phyloP scores from a whole-genome alignment of 371 early-diverging fungal genomes.

The Mucor plumbeus region DNA sequence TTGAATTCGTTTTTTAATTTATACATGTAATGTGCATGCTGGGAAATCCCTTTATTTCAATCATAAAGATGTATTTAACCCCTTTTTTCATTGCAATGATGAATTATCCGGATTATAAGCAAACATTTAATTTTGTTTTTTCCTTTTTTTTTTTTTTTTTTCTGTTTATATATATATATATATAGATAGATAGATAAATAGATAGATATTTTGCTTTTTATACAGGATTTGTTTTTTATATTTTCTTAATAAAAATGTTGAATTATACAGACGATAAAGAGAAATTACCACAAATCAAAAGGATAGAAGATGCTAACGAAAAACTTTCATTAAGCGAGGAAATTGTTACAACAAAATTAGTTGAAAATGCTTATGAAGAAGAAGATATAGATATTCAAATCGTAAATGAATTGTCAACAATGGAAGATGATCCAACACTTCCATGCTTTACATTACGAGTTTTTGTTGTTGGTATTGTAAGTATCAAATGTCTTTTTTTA shows the following conservation, averaged over 20 bases:
- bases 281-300: background rate
- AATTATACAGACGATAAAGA: background rate
- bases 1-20: too few relatives aligned
- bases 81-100: background rate
- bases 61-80: background rate
- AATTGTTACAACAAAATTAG: background rate
- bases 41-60: background rate
- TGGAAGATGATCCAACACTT: slow-evolving; percentile 41
- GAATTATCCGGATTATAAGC: background rate
- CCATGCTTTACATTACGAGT: slow-evolving; percentile 39
- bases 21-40: background rate
- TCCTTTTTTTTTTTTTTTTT: background rate
- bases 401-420: slow-evolving; percentile 42
- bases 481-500: slow-evolving; percentile 15
- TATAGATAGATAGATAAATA: too few relatives aligned
- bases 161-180: too few relatives aligned
- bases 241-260: background rate
- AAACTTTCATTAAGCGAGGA: background rate
- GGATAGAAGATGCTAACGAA: background rate
- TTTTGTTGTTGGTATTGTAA: slow-evolving; percentile 39
- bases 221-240: too few relatives aligned
- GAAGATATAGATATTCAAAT: slow-evolving; percentile 38
- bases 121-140: background rate
- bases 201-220: background rate
- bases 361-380: slow-evolving; percentile 2